Evolutionary conservation across 78 protist species (phyloP).

Genomic region (Mastigamoeba balamuthi): DNA sequence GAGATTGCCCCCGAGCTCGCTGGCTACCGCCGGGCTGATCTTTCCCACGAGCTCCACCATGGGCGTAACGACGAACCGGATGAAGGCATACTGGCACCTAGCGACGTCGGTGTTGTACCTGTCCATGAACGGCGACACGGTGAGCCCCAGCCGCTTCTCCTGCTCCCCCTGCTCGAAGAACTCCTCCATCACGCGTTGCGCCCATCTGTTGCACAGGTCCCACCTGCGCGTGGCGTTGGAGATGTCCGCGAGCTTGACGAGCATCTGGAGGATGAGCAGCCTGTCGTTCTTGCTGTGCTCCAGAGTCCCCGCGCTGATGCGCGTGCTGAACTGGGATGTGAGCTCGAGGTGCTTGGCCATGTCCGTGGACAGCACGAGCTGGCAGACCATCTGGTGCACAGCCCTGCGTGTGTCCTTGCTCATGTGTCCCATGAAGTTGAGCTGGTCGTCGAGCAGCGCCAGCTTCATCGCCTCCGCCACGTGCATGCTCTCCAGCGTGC

Average conservation of each 20-base stretch:
- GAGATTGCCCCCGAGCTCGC: not conserved
- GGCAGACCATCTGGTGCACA: not conserved
- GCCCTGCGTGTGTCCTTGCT: not conserved
- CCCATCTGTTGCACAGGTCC: slow-evolving; percentile 11
- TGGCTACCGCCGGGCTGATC: not conserved
- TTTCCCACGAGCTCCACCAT: not conserved
- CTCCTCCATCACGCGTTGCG: slow-evolving; percentile 12
- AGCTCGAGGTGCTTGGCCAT: not conserved
- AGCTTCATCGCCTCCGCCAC: not conserved
- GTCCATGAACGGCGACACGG: slow-evolving; percentile 32
- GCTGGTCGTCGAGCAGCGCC: not conserved
- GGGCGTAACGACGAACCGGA: not conserved
- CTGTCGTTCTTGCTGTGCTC: not conserved
- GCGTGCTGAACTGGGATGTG: not conserved
- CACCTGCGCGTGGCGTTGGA: slow-evolving; percentile 3
- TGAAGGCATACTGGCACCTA: not conserved
- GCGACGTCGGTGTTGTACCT: not conserved
- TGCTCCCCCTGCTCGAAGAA: slow-evolving; percentile 31
- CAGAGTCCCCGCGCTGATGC: not conserved
- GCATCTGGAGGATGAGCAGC: slow-evolving; percentile 1
- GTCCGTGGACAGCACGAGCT: not conserved
- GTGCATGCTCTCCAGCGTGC: not conserved
- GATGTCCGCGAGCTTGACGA: slow-evolving; percentile 34
- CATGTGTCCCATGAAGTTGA: not conserved
- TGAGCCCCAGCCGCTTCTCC: slow-evolving; percentile 1